Conservation (phyloP, 495 filamentous ascomycete species). For the Trichoderma virens region DNA sequence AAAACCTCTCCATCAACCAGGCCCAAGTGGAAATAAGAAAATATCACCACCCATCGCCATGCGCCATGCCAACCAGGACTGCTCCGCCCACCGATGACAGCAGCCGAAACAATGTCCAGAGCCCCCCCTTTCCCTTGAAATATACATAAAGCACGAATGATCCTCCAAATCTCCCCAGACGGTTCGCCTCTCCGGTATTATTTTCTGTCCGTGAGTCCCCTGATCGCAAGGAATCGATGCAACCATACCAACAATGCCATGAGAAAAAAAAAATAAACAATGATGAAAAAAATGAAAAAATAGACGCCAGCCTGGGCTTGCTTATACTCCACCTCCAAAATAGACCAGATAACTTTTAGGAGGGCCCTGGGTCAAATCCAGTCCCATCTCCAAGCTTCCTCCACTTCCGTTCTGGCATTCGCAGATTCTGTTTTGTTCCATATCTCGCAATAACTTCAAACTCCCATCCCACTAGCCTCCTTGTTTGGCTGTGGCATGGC, state of each 20-base stretch:
- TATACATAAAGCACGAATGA: constrained; percentile 5
- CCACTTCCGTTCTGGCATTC: background rate
- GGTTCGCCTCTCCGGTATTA: background rate
- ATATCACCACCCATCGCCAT: constrained; percentile 6
- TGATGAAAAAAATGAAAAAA: background rate
- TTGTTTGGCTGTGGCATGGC: background rate
- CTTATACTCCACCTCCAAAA: constrained; percentile 6
- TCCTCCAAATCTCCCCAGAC: background rate
- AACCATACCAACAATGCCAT: background rate
- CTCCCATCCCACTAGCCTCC: background rate
- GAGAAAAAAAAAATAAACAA: background rate
- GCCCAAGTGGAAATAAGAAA: constrained; percentile 6
- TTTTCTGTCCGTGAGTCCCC: constrained; percentile 1
- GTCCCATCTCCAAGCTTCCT: constrained; percentile 1
- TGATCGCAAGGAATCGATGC: constrained; percentile 3
- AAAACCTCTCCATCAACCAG: background rate
- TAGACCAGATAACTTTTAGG: constrained; percentile 3
- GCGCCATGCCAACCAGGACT: constrained; percentile 5
- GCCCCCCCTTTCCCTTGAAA: constrained; percentile 9
- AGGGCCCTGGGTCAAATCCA: background rate
- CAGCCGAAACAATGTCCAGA: constrained; percentile 7
- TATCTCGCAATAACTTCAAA: background rate
- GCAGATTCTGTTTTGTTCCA: background rate
- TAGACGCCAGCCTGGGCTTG: constrained; percentile 6
- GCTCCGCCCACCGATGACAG: background rate